Base-by-base conservation (phyloP, 331 rosid genomes). In the Pyrus hybrid region DNA sequence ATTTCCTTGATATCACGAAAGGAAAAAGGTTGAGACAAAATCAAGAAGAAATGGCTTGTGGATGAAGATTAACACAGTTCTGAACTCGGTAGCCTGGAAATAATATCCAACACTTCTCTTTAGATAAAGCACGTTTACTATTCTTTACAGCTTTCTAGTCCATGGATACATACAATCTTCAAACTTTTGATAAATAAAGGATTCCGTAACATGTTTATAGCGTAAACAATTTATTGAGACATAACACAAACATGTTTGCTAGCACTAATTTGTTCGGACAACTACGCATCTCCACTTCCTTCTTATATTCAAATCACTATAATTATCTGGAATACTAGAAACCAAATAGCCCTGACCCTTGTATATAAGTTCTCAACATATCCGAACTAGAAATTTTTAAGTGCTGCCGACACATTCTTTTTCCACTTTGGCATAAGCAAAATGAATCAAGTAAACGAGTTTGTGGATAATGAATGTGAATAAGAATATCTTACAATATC, bases 401-500 rank as follows among this genome's bases (percentile, higher is more conserved):
- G 56, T 7, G n/a, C 45, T 7, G n/a, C 43, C 41, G 6, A 26
- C 7, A 4, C 11, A 12, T 33, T 35, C 6, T 56, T 47, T 41
- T 30, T 58, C 25, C 57, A 11, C 51, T 17, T 21, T 17, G 11
- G 14, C 3, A 61, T 6, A 51, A 28, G 72, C 60, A 60, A 51
- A 67, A 18, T 6, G 43, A 61, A 73, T 14, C 7, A 49, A 6
- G 57, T 51, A 28, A 18, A 69, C 33, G 2, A 43, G 22, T 17
- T 18, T 35, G 23, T 37, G 43, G 13, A 35, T 41, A 8, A 30
- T 13, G 30, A 33, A 65, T 18, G 35, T 35, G 35, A 67, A 58
- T 29, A 45, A 53, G 7, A 70, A 60, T 35, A 45, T 70, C 84
- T 76, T 80, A 80, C 87, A 77, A 43, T 56, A 73, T 47, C 10